A percentile compares a stretch with the other conserved stretches of the same genome.
These are phyloP conservation scores for Tuber calosporum DNA, from an alignment of 495 filamentous ascomycete species.

Conservation along the genomic window DNA sequence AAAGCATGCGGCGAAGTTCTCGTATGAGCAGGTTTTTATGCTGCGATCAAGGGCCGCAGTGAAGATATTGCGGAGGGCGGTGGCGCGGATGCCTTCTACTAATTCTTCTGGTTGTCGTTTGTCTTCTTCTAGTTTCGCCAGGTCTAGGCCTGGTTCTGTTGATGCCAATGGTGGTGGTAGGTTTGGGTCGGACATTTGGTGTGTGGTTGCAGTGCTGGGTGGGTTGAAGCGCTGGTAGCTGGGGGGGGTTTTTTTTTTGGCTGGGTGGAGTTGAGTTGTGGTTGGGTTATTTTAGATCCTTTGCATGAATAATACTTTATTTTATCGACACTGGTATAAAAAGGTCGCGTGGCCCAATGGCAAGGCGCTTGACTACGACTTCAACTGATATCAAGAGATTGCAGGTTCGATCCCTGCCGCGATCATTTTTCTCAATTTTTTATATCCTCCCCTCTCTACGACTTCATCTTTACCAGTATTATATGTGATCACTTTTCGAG, in stretches of 20 bases:
- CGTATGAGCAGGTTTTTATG: conserved; percentile 56
- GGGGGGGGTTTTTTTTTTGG: neutral
- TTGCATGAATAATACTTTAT: neutral
- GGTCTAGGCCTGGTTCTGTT: neutral
- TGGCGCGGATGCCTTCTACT: conserved; percentile 24
- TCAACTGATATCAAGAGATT: conserved; percentile 31
- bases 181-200: neutral
- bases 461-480: neutral
- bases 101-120: neutral
- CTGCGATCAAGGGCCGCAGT: conserved; percentile 23
- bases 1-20: conserved; percentile 80
- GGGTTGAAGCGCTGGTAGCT: neutral
- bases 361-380: conserved; percentile 65
- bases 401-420: conserved; percentile 40
- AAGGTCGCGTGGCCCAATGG: conserved; percentile 55
- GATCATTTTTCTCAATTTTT: conserved; percentile 16
- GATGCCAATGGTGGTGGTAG: neutral
- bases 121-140: neutral
- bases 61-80: conserved; percentile 26
- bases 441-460: neutral
- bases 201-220: neutral
- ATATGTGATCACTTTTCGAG: neutral
- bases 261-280: neutral
- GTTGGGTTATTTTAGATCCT: neutral
- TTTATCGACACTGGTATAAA: neutral